These are phyloP conservation scores for Geotrichum histeridarum DNA, from an alignment of 1,139 yeast genomes.

Conservation along the genomic window DNA sequence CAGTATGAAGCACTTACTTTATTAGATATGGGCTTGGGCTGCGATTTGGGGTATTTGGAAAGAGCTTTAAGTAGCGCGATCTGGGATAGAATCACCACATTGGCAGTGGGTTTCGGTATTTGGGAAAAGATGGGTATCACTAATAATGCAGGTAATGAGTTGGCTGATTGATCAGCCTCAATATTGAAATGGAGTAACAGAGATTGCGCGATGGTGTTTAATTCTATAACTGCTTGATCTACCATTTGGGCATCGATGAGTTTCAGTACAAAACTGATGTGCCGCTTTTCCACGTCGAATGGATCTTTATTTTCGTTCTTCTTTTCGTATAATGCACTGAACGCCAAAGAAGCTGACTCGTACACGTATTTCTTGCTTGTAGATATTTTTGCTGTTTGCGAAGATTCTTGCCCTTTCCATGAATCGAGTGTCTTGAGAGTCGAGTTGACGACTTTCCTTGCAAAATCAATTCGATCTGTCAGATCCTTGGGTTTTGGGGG, in stretches of 20 bases:
- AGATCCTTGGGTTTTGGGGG: background rate
- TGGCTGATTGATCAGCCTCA: background rate
- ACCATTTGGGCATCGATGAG: conserved; percentile 23
- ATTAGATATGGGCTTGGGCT: conserved; percentile 20
- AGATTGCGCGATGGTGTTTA: conserved; percentile 6
- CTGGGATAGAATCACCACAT: conserved; percentile 22
- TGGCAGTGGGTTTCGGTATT: conserved; percentile 11
- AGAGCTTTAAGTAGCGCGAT: conserved; percentile 21
- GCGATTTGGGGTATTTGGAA: conserved; percentile 18
- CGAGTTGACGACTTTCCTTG: conserved; percentile 17
- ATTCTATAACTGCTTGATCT: conserved; percentile 21
- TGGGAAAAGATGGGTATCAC: background rate
- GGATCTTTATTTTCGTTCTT: background rate
- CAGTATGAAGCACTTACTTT: conserved; percentile 14
- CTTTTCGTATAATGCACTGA: conserved; percentile 18
- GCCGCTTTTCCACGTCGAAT: conserved; percentile 23
- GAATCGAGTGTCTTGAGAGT: conserved; percentile 18
- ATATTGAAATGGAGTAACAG: background rate
- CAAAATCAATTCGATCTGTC: conserved; percentile 20
- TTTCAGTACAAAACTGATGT: conserved; percentile 23
- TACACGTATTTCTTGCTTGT: conserved; percentile 18
- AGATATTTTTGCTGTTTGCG: background rate
- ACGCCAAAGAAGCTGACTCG: conserved; percentile 21
- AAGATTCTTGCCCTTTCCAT: conserved; percentile 9
- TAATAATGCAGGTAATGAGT: background rate